Evolutionary conservation across 106 monocot species (phyloP).

Genomic region (Dioscorea alata): DNA sequence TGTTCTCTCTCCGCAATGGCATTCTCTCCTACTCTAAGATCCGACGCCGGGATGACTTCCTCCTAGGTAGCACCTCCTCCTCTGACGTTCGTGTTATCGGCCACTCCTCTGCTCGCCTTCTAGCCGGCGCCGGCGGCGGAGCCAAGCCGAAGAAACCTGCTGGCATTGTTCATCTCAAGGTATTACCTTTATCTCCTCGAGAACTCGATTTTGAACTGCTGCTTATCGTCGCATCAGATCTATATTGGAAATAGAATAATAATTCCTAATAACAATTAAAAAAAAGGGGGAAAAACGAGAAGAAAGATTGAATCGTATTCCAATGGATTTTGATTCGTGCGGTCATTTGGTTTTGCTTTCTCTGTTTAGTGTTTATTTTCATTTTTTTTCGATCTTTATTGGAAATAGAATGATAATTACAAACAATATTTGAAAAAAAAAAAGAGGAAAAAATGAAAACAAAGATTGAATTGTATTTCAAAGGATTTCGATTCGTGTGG

Average conservation of each 20-base stretch:
- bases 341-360: neutral
- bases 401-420: too few relatives aligned
- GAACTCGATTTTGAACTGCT: neutral
- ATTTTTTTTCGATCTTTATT: too few relatives aligned
- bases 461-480: too few relatives aligned
- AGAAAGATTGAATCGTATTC: neutral
- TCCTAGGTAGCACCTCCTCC: neutral
- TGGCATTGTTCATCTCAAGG: slow-evolving; percentile 52
- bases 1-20: slow-evolving; percentile 42
- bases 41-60: slow-evolving; percentile 5
- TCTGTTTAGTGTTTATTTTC: too few relatives aligned
- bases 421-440: too few relatives aligned
- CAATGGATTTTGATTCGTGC: neutral
- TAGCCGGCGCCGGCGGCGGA: neutral
- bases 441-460: too few relatives aligned
- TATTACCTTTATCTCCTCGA: neutral
- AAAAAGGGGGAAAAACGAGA: neutral
- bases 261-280: neutral
- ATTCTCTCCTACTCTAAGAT: slow-evolving; percentile 61
- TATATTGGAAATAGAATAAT: neutral
- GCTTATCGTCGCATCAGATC: neutral
- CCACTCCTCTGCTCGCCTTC: slow-evolving; percentile 14
- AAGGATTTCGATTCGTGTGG: too few relatives aligned
- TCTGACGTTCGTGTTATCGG: slow-evolving; percentile 39
- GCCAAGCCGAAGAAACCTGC: neutral